A percentile compares a stretch with the other conserved stretches of the same genome.
Conservation (phyloP, 768 basidiomycete species). For the Pleurotus tuber-regium region DNA sequence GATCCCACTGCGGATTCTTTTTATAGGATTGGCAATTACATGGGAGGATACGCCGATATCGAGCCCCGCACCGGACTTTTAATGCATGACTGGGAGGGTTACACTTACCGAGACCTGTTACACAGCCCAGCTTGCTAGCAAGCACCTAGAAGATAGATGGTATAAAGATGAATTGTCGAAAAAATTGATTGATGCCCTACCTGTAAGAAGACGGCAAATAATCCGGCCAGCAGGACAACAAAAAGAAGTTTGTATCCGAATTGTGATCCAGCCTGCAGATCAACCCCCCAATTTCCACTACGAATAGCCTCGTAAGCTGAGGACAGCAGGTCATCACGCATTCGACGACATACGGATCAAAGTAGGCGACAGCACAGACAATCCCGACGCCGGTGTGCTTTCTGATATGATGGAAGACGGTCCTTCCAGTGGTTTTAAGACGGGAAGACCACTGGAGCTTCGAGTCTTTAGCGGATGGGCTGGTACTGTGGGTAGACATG, state of each 20-base stretch:
- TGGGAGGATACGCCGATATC: background rate
- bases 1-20: background rate
- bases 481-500: conserved; percentile 14
- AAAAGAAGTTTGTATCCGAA: conserved; percentile 89
- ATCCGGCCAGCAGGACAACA: conserved; percentile 76
- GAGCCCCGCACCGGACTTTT: background rate
- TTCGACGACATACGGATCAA: conserved; percentile 69
- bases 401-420: conserved; percentile 47
- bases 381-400: conserved; percentile 82
- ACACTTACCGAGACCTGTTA: conserved; percentile 70
- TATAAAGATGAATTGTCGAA: background rate
- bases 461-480: background rate
- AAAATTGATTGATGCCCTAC: conserved; percentile 28
- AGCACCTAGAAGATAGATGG: conserved; percentile 8
- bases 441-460: conserved; percentile 13
- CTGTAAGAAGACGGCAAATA: conserved; percentile 85
- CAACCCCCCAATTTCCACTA: conserved; percentile 89
- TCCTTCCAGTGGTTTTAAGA: conserved; percentile 28
- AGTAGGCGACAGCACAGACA: conserved; percentile 86
- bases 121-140: conserved; percentile 74
- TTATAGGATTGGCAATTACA: background rate
- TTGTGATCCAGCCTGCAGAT: conserved; percentile 81
- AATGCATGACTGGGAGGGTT: background rate
- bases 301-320: background rate
- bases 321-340: background rate